Base-by-base conservation (phyloP, 768 basidiomycete genomes). In the Peribolospora kevripleyi region DNA sequence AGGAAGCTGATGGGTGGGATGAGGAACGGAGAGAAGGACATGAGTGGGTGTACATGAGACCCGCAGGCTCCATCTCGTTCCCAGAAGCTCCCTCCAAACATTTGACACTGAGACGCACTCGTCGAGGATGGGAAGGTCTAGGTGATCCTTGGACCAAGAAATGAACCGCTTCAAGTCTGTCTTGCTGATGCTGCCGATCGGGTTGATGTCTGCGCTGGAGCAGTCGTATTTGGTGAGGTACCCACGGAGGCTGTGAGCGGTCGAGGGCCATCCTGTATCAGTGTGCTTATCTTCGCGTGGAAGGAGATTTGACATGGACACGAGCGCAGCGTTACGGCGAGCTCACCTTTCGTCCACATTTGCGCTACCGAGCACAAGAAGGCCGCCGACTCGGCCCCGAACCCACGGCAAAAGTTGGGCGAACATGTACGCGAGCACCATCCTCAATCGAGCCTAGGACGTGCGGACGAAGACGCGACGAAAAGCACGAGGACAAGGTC, bases 171-270 rank as follows among this genome's bases (percentile, higher is more conserved):
- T 98, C 56, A 97, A 69, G 67, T 97, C 93, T 0, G 87, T 88
- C 70, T 98, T 97, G 66, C 86, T 91, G 65, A 98, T 95, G 0
- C 83, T 85, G 3, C 93, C 93, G 57, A 98, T 98, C 3, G 93
- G 93, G 67, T 98, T 98, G 64, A 98, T 79, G 66, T 98, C 93
- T 57, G 93, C 93, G 80, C 66, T 58, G 4, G 84, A 91, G 62
- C 82, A 97, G 66, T 98, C 93, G 65, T 97, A 97, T 70, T 98
- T 97, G 1, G 93, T 98, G 57, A 93, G 70, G 67, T 97, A 98
- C 5, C 93, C 93, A 53, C 93, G 78, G 55, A 97, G 73, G 70
- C 90, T 90, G 52, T 3, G 9, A 7, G 9, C 1, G 38, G 45
- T 8, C 41, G 46, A 4, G 5, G 5, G 25, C 37, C 39, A n/a